A percentile compares a stretch with the other conserved stretches of the same genome.
Conservation (phyloP, 2,329 filamentous ascomycete species). For the Cladosporium sp. region DNA sequence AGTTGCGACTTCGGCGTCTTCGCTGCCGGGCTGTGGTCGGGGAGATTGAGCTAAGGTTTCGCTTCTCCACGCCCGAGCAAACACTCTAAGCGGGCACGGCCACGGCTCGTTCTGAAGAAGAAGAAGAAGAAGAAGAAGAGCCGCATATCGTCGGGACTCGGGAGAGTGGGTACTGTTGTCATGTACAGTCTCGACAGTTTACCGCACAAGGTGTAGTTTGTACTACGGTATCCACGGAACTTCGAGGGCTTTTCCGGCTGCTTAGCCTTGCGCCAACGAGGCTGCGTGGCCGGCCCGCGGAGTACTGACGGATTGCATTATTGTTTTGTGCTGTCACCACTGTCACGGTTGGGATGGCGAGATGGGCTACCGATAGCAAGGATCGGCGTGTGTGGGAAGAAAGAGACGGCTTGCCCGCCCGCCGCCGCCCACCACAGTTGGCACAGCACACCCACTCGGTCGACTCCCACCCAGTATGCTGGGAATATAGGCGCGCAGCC, state of each 20-base stretch:
- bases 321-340: conserved; percentile 3
- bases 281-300: not conserved
- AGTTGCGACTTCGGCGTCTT: not conserved
- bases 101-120: not conserved
- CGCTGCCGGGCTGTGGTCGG: not conserved
- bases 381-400: not conserved
- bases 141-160: conserved; percentile 8
- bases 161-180: not conserved
- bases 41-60: not conserved
- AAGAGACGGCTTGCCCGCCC: not conserved
- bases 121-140: too few species aligned
- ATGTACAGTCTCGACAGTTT: not conserved
- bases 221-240: not conserved
- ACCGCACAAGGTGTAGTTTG: not conserved
- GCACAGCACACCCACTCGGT: not conserved
- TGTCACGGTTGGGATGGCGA: not conserved
- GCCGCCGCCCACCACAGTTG: too few species aligned
- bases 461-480: not conserved
- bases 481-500: not conserved
- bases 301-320: not conserved
- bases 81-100: not conserved
- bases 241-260: not conserved
- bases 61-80: conserved; percentile 7
- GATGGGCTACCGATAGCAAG: not conserved
- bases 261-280: not conserved